Percentiles rank a stretch among this genome's conserved stretches.
These are phyloP conservation scores for Pythium aristosporum DNA, from an alignment of 352 stramenopile species.

Conservation along the genomic window DNA sequence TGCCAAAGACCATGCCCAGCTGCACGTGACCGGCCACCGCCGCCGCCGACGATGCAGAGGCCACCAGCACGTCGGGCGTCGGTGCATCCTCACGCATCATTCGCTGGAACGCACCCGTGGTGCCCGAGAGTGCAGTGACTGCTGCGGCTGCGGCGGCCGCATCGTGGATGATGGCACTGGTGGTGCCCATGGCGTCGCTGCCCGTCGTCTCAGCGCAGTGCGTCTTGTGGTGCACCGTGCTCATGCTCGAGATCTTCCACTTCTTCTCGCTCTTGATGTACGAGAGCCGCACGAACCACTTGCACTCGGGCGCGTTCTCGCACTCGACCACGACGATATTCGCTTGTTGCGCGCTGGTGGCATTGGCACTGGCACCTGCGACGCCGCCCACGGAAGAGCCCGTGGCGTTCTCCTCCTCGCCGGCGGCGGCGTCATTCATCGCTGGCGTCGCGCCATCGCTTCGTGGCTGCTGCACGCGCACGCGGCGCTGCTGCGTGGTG, in stretches of 20 bases:
- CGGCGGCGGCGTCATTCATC: neutral
- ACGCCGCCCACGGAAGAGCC: neutral
- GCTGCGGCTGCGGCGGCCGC: constrained; percentile 9
- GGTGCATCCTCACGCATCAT: constrained; percentile 27
- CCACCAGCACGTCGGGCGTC: neutral
- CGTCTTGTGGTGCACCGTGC: constrained; percentile 58
- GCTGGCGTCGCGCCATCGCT: constrained; percentile 1
- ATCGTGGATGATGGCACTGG: constrained; percentile 4
- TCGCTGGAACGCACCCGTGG: constrained; percentile 30
- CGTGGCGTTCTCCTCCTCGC: neutral
- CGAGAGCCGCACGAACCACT: constrained; percentile 70
- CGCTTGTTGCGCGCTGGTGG: constrained; percentile 16
- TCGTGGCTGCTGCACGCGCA: constrained; percentile 45
- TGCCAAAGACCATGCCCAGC: constrained; percentile 43
- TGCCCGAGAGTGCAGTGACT: constrained; percentile 4
- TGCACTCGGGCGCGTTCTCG: constrained; percentile 61
- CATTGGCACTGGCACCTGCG: neutral
- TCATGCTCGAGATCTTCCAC: constrained; percentile 79
- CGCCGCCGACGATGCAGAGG: neutral
- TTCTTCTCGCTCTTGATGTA: constrained; percentile 65
- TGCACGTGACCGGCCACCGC: constrained; percentile 36
- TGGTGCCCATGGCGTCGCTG: neutral
- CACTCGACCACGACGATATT: constrained; percentile 66
- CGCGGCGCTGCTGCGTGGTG: constrained; percentile 51
- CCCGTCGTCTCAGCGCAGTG: constrained; percentile 37